Conservation (phyloP, 352 stramenopile species). For the Phytophthora sojae region DNA sequence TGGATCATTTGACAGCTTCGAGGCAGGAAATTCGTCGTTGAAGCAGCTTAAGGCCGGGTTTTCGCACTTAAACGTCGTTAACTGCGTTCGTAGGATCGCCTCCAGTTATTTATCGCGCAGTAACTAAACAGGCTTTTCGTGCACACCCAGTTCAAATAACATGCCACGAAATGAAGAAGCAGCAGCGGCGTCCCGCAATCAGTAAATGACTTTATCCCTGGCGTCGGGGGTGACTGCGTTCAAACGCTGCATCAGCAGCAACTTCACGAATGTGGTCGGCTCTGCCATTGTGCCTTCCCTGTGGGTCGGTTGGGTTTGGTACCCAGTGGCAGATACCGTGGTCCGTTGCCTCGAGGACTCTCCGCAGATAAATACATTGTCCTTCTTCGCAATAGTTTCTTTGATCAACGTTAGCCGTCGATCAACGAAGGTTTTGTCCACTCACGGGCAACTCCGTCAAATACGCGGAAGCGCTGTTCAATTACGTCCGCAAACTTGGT, state of each 20-base stretch:
- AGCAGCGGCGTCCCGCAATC: neutral
- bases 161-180: neutral
- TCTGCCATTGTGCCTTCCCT: neutral
- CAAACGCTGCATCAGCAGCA: neutral
- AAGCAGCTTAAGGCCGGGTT: too few relatives aligned
- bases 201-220: neutral
- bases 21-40: slow-evolving; percentile 2
- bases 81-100: too few relatives aligned
- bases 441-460: neutral
- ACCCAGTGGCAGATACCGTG: neutral
- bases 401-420: too few relatives aligned
- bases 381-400: too few relatives aligned
- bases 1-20: neutral
- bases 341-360: neutral
- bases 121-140: neutral
- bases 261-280: neutral
- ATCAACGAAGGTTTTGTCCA: too few relatives aligned
- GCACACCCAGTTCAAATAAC: neutral
- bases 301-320: neutral
- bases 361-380: neutral
- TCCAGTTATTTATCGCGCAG: neutral
- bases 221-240: neutral
- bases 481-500: too few relatives aligned
- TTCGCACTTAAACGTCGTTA: neutral
- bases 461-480: neutral